These are phyloP conservation scores for Rubia balearica DNA, from an alignment of 305 asterid species.

Conservation along the genomic window DNA sequence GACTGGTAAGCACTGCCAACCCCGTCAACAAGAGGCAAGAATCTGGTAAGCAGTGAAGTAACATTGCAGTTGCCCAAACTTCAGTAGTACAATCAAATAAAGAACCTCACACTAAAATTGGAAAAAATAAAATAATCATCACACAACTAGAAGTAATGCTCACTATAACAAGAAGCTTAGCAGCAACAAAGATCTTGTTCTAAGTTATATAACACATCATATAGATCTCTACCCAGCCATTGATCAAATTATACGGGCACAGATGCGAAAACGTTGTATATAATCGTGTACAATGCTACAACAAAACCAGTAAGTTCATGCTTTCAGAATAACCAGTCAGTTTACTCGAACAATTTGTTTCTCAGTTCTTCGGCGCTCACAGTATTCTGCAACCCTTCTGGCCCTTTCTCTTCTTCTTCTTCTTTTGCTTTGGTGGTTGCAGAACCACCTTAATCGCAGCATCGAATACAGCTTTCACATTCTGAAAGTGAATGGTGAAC, in stretches of 20 bases:
- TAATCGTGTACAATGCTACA: slow-evolving; percentile 17
- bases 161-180: background rate
- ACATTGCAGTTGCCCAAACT: background rate
- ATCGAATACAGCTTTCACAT: slow-evolving; percentile 72
- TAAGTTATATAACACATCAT: slow-evolving; percentile 8
- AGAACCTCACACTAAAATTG: background rate
- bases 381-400: slow-evolving; percentile 36
- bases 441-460: slow-evolving; percentile 72
- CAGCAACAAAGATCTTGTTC: background rate
- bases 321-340: slow-evolving; percentile 15
- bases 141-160: background rate
- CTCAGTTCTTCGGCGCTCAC: slow-evolving; percentile 17
- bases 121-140: background rate
- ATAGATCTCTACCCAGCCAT: slow-evolving; percentile 15
- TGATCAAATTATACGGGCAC: slow-evolving; percentile 9
- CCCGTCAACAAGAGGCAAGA: no score
- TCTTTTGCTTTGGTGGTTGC: slow-evolving; percentile 69
- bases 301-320: slow-evolving; percentile 15
- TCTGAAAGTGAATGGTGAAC: slow-evolving; percentile 34
- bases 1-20: no score
- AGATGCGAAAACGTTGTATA: slow-evolving; percentile 3
- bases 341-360: background rate
- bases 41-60: no score
- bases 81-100: background rate
- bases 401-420: slow-evolving; percentile 62